These are phyloP conservation scores for Colletotrichum gigasporum DNA, from an alignment of 2,329 filamentous ascomycete genomes.

Conservation along the genomic window DNA sequence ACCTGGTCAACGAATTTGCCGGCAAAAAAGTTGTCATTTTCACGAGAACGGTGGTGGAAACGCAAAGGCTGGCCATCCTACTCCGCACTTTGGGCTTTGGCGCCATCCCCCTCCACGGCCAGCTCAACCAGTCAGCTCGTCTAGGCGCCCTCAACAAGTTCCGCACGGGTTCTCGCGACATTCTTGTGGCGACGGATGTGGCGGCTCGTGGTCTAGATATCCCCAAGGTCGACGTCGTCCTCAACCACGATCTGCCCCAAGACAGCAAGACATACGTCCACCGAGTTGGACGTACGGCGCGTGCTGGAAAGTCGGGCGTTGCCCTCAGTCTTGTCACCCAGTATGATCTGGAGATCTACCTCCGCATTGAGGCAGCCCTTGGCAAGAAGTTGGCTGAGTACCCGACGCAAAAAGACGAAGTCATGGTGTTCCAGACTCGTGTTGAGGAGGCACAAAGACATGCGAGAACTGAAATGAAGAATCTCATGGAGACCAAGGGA, in stretches of 20 bases:
- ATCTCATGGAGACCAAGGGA: conserved; percentile 74
- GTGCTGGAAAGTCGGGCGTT: conserved; percentile 85
- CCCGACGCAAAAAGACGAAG: conserved; percentile 79
- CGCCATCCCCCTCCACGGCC: conserved; percentile 92
- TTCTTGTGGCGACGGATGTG: conserved; percentile 94
- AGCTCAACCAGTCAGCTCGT: conserved; percentile 87
- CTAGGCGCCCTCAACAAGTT: conserved; percentile 93
- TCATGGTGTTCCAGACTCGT: conserved; percentile 80
- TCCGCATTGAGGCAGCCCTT: conserved; percentile 83
- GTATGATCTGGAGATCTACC: conserved; percentile 84
- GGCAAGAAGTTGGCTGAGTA: conserved; percentile 80
- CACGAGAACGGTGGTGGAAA: conserved; percentile 90
- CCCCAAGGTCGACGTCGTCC: conserved; percentile 85
- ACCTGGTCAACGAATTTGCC: conserved; percentile 84
- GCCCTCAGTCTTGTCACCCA: conserved; percentile 86
- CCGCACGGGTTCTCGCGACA: conserved; percentile 79
- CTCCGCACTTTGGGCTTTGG: conserved; percentile 86
- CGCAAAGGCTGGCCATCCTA: conserved; percentile 84
- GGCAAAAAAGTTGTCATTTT: conserved; percentile 93
- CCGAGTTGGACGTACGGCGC: conserved; percentile 86
- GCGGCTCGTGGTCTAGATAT: conserved; percentile 93
- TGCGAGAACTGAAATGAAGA: conserved; percentile 84
- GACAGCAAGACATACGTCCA: conserved; percentile 94
- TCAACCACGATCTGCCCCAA: conserved; percentile 86
- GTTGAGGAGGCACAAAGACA: conserved; percentile 87